Base-by-base conservation (phyloP, 2,329 filamentous ascomycete genomes). In the Nothophoma quercina region DNA sequence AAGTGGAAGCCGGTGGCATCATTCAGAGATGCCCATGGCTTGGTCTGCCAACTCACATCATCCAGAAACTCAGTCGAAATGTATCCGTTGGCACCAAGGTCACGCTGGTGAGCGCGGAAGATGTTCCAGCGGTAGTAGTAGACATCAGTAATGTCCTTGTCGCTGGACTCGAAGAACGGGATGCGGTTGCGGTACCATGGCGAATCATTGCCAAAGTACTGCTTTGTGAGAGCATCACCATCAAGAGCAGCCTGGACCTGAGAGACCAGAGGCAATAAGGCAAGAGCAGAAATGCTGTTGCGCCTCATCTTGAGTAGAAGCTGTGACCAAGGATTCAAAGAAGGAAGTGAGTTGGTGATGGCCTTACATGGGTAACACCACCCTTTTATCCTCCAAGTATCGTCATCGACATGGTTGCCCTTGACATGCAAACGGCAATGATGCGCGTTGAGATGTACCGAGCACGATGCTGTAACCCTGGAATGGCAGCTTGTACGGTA, bases 51-150 rank as follows among this genome's bases (percentile, higher is more conserved):
- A 26, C 71, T 41, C 1, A 79, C 77, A 38, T 79, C 75, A 53
- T 77, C 70, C 9, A 79, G 67, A 26, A 79, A 79, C 22, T 79
- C 77, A 2, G 76, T 79, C 0, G 74, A 75, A n/a, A 79, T 77
- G 59, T 71, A 79, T 2, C 77, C 76, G 13, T 73, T 64, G 2
- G 70, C 50, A 7, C 77, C 77, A 0, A 78, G 63, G 45, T 79
- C 77, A 21, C 77, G 73, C 58, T 78, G 77, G 51, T 79, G 77
- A 0, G 76, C 69, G 2, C 77, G 71, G 63, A 77, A 79, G 21
- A 79, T 68, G 21, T 69, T 72, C 77, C 76, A 78, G 25, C 77
- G 75, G 54, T 79, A 79, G 62, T 79, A 79, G 60, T 78, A 79
- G 8, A 79, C 77, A 15, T 78, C 72, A 1, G 71, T 74, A 13